A percentile compares a stretch with the other conserved stretches of the same genome.
These are phyloP conservation scores for Pleurotus sapidus DNA, from an alignment of 768 basidiomycete species.

Conservation along the genomic window DNA sequence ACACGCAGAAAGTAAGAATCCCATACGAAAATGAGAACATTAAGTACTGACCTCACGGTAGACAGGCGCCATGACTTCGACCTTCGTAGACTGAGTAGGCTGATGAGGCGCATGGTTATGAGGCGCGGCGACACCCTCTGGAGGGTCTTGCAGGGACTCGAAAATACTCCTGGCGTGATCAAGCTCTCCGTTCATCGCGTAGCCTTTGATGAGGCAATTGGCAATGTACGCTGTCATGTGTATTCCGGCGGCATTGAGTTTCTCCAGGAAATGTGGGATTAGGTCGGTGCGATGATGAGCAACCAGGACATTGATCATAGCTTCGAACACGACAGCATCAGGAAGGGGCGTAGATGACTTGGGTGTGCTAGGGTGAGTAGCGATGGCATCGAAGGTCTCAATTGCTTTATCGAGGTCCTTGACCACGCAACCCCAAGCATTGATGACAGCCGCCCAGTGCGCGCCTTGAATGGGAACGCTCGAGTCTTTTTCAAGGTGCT, in stretches of 20 bases:
- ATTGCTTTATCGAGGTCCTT: constrained; percentile 79
- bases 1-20: constrained; percentile 8
- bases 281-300: constrained; percentile 77
- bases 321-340: constrained; percentile 88
- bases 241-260: constrained; percentile 60
- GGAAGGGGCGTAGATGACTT: constrained; percentile 46
- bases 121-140: constrained; percentile 81
- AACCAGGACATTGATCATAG: constrained; percentile 83
- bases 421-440: constrained; percentile 78
- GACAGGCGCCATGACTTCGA: constrained; percentile 55
- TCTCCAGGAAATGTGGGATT: constrained; percentile 61
- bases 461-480: constrained; percentile 40
- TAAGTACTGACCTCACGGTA: constrained; percentile 70
- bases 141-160: constrained; percentile 75
- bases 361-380: constrained; percentile 29
- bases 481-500: constrained; percentile 45
- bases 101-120: constrained; percentile 84
- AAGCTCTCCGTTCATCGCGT: constrained; percentile 65
- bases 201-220: constrained; percentile 78
- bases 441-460: constrained; percentile 81
- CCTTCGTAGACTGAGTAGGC: constrained; percentile 25
- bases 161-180: constrained; percentile 75
- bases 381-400: constrained; percentile 73
- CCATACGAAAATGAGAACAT: background rate
- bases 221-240: constrained; percentile 96